Evolutionary conservation across 148 eudicot genomes (phyloP), one percentile per base, ranked within the genome.

Genomic region (Vaccinium macrocarpon): DNA sequence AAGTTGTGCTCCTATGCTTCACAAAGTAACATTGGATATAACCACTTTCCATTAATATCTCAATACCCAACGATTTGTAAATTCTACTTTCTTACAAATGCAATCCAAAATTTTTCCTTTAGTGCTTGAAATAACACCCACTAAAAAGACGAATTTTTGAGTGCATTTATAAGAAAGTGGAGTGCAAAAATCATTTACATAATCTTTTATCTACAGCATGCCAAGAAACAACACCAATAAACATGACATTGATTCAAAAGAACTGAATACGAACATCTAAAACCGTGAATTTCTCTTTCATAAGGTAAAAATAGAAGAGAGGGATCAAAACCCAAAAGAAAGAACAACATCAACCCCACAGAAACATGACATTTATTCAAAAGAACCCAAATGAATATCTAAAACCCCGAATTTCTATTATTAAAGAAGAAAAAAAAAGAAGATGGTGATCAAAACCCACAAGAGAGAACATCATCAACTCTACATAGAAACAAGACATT

Each of bases 291-390:
- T 52, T n/a, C 66, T 82, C 8, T 42, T 29, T n/a, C 1, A 55
- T 56, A 15, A 85, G 10, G 3, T 16, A 56, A 38, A 8, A 50
- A 13, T 21, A 71, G 11, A 57, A 48, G 42, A 46, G 32, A 16
- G 29, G 14, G 50, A 57, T 27, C 42, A 46, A 74, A 68, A 59
- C 83, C 76, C 80, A 50, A 81, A 79, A 11, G 9, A 61, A 29
- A 80, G 42, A 68, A 32, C 27, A 23, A 1, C 51, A 56, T 21
- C 51, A 73, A 52, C 32, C 56, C 32, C 56, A 11, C 25, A 81
- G 27, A 46, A 82, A 9, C 48, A 50, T 52, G 42, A 48, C 38
- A 56, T 7, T 56, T 23, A 19, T 14, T n/a, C 55, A 75, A 38
- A 16, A 82, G 2, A 82, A 82, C 16, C 32, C 51, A 73, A 29